Conservation (phyloP, 2,329 filamentous ascomycete species). For the Diaporthe vaccinii region DNA sequence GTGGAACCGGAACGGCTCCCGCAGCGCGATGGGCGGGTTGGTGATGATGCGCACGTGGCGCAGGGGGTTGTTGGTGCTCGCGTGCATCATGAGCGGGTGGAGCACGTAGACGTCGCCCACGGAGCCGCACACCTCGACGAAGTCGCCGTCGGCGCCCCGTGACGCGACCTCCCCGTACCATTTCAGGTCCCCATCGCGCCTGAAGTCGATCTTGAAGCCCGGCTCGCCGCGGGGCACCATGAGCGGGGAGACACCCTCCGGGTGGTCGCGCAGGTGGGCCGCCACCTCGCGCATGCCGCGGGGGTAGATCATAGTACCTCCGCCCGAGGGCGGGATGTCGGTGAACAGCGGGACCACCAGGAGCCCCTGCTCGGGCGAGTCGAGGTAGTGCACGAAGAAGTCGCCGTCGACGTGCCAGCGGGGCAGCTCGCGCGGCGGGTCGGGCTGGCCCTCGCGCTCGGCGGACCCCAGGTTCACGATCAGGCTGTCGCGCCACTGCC, state of each 20-base stretch:
- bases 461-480: constrained; percentile 78
- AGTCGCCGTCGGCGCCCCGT: constrained; percentile 54
- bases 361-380: constrained; percentile 77
- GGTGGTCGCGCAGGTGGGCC: constrained; percentile 70
- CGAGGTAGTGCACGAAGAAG: constrained; percentile 80
- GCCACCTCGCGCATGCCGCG: constrained; percentile 70
- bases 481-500: constrained; percentile 75
- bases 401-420: constrained; percentile 80
- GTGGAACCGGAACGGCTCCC: constrained; percentile 66
- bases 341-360: constrained; percentile 78
- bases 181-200: constrained; percentile 55
- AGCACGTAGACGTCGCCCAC: constrained; percentile 70
- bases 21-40: constrained; percentile 67
- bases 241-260: constrained; percentile 74
- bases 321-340: constrained; percentile 71
- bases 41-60: constrained; percentile 63
- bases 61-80: constrained; percentile 61
- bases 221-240: constrained; percentile 70
- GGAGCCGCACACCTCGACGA: constrained; percentile 67
- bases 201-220: constrained; percentile 59
- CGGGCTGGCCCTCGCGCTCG: constrained; percentile 62
- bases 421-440: constrained; percentile 65
- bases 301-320: constrained; percentile 75
- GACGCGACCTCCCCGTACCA: constrained; percentile 60
- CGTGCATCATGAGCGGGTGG: constrained; percentile 73